Evolutionary conservation across 1,284 basidiomycete species (phyloP).

Genomic region (Ceratorhiza oryzae-sativae): DNA sequence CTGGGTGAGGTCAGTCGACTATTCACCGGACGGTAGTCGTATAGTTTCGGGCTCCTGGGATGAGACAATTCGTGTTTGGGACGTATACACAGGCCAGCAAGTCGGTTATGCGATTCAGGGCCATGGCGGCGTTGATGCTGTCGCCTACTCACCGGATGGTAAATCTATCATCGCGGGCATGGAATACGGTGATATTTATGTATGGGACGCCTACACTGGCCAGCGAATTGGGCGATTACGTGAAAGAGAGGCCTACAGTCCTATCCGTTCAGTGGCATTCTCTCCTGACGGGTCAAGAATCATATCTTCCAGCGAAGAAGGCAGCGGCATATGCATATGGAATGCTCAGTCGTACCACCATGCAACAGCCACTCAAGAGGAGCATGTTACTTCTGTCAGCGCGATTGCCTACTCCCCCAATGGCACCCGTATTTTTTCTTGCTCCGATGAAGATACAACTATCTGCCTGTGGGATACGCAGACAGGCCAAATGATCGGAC

Average conservation of each 20-base stretch:
- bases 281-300: neutral
- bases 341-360: neutral
- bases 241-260: neutral
- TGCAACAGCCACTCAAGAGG: neutral
- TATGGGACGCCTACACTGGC: neutral
- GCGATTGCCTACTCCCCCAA: neutral
- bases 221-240: neutral
- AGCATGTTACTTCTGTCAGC: neutral
- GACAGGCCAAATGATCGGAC: neutral
- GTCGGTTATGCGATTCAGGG: neutral
- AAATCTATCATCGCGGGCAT: neutral
- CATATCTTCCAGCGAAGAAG: too few species aligned
- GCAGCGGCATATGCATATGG: neutral
- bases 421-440: neutral
- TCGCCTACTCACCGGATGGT: constrained; percentile 26
- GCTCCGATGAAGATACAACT: neutral
- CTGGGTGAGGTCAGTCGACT: constrained; percentile 9
- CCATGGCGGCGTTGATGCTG: neutral
- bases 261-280: neutral
- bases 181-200: too few species aligned
- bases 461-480: neutral
- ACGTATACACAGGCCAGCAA: neutral
- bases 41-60: constrained; percentile 37
- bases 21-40: constrained; percentile 18
- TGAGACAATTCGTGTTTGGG: constrained; percentile 13